phyloP scores from a whole-genome alignment of 2,329 filamentous ascomycete species.

The Cladophialophora yegresii region DNA sequence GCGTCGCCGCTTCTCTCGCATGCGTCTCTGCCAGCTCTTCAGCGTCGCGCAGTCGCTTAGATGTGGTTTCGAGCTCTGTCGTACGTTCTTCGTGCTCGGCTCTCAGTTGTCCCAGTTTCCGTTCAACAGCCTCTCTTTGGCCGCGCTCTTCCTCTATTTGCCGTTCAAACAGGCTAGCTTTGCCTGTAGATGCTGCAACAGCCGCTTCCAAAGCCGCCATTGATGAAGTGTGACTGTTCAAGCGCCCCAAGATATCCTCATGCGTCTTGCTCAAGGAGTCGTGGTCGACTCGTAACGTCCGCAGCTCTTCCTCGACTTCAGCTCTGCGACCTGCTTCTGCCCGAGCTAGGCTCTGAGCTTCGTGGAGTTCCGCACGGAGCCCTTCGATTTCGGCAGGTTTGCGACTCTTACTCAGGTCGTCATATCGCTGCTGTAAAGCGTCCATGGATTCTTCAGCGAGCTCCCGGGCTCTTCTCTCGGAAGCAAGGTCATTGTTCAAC shows the following conservation, averaged over 20 bases:
- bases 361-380: slow-evolving; percentile 80
- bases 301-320: slow-evolving; percentile 72
- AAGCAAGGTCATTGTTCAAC: slow-evolving; percentile 69
- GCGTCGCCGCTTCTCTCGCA: slow-evolving; percentile 80
- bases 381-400: slow-evolving; percentile 82
- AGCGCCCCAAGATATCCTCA: slow-evolving; percentile 65
- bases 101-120: slow-evolving; percentile 73
- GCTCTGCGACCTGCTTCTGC: slow-evolving; percentile 77
- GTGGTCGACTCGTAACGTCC: slow-evolving; percentile 83
- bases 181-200: slow-evolving; percentile 75
- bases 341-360: slow-evolving; percentile 72
- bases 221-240: slow-evolving; percentile 69
- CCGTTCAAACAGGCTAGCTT: slow-evolving; percentile 72
- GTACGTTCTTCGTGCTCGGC: slow-evolving; percentile 79
- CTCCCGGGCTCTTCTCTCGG: slow-evolving; percentile 77
- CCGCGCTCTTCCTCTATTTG: slow-evolving; percentile 80
- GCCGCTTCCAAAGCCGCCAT: slow-evolving; percentile 76
- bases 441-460: slow-evolving; percentile 85
- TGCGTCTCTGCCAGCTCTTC: slow-evolving; percentile 87
- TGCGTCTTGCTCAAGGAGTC: slow-evolving; percentile 71
- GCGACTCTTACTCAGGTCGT: slow-evolving; percentile 80
- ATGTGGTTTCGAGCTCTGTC: slow-evolving; percentile 72
- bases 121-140: slow-evolving; percentile 73
- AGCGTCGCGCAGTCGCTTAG: slow-evolving; percentile 75
- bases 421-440: slow-evolving; percentile 78